phyloP scores from a whole-genome alignment of 192 early-diverging fungal genomes.

The Jimgerdemannia flammicorona region DNA sequence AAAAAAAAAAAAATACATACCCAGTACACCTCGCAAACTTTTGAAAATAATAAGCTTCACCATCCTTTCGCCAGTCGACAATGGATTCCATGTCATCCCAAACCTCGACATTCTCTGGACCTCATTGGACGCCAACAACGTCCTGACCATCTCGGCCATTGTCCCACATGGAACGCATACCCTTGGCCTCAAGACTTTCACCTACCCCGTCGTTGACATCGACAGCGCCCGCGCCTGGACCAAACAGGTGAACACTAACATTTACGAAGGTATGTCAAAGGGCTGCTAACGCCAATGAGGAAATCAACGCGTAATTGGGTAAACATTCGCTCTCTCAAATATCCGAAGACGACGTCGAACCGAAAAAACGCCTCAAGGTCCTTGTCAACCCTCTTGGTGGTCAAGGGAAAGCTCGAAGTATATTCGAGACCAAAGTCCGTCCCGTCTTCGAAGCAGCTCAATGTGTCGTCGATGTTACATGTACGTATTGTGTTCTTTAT shows the following conservation, averaged over 20 bases:
- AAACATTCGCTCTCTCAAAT: too few species aligned
- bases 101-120: background rate
- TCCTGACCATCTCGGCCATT: background rate
- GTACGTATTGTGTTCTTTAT: constrained; percentile 25
- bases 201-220: background rate
- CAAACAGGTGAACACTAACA: background rate
- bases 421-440: constrained; percentile 48
- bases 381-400: constrained; percentile 77
- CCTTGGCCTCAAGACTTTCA: background rate
- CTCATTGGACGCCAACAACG: background rate
- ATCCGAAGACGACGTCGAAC: constrained; percentile 13
- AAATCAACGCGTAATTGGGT: too few species aligned
- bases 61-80: background rate
- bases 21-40: too few species aligned
- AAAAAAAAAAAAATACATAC: too few species aligned
- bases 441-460: constrained; percentile 65
- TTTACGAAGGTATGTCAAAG: background rate
- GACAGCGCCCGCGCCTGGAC: background rate
- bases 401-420: constrained; percentile 53
- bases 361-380: constrained; percentile 42
- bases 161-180: background rate
- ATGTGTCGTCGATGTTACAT: constrained; percentile 41
- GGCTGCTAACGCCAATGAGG: too few species aligned
- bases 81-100: background rate
- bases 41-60: too few species aligned